Evolutionary conservation across 2,329 filamentous ascomycete species (phyloP).

Genomic region (Orbilia quercus): DNA sequence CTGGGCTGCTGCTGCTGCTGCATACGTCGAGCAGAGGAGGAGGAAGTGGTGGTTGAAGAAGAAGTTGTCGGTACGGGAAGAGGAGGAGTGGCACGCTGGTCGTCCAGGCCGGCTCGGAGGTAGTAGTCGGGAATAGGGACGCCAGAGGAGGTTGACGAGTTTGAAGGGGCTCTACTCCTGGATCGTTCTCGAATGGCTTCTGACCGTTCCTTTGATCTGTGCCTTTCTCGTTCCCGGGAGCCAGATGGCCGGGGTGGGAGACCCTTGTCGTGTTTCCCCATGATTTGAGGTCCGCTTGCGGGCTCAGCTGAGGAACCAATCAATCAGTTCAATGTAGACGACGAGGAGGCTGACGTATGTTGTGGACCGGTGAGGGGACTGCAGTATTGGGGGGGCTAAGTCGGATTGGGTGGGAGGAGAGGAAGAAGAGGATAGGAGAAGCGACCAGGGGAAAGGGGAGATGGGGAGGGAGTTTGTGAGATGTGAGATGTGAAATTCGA

Average conservation of each 20-base stretch:
- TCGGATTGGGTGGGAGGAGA: background rate
- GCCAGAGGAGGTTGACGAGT: conserved; percentile 40
- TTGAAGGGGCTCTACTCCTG: conserved; percentile 51
- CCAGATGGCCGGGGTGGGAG: conserved; percentile 46
- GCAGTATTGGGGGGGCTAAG: too few relatives aligned
- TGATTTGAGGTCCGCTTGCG: conserved; percentile 28
- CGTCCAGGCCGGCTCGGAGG: conserved; percentile 32
- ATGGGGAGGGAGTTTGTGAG: background rate
- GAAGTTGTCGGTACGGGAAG: conserved; percentile 23
- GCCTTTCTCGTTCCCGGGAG: conserved; percentile 46
- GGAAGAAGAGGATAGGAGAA: conserved; percentile 5
- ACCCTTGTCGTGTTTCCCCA: conserved; percentile 52
- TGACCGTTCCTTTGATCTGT: conserved; percentile 41
- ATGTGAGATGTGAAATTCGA: too few relatives aligned
- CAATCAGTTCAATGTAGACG: conserved; percentile 31
- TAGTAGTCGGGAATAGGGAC: conserved; percentile 51
- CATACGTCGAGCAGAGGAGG: too few relatives aligned
- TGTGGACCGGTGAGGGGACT: conserved; percentile 7
- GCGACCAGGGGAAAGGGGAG: conserved; percentile 14
- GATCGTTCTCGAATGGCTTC: conserved; percentile 50
- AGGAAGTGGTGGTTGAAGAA: conserved; percentile 23
- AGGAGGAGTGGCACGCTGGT: conserved; percentile 41
- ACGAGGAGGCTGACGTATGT: conserved; percentile 22
- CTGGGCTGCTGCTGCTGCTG: too few relatives aligned
- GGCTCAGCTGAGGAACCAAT: conserved; percentile 15